Base-by-base conservation (phyloP, 2,329 filamentous ascomycete species). In the Tolypocladium paradoxum region DNA sequence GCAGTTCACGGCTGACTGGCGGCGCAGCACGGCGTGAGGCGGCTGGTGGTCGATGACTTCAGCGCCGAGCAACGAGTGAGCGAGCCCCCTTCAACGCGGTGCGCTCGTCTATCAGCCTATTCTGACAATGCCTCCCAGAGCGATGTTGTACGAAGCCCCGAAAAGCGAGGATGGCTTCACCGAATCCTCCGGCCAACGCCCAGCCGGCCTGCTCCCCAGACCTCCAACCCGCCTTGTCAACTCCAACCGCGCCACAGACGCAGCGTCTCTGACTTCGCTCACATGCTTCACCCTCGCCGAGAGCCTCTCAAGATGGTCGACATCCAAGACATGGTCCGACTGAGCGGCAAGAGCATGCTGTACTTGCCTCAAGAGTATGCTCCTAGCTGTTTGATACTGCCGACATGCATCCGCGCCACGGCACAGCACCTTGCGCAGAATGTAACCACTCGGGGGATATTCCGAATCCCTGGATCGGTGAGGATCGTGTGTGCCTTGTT, bases 341-440 rank as follows among this genome's bases (percentile, higher is more conserved):
- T 86, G 33, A 83, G 81, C 57, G 83, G 84, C 37, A 81, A 80
- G 62, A 84, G 81, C 62, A 67, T 79, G 33, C 68, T 87, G 48
- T 79, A 82, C 59, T 69, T 87, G 9, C 82, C 83, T 1, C 58
- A 71, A 3, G 81, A 83, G 51, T 80, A 84, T 59, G 72, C 81
- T 4, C 75, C 81, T 1, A 73, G 76, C 20, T 75, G 76, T 27
- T 67, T 87, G 29, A 68, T 78, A 20, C 67, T 87, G 33, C 84
- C 84, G 9, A 85, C 83, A 4, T 85, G 83, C 58, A 73, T 87
- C 49, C 80, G 83, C 46, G 83, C 84, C 11, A 82, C 80, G 9
- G 82, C 79, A n/a, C 80, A 85, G 57, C 76, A 82, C 62, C 73
- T 87, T 11, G 72, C 82, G 3, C 78, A 84, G 48, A 69, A 85